Base-by-base conservation (phyloP, 2,329 filamentous ascomycete genomes). In the Chaetomiaceae sp. region DNA sequence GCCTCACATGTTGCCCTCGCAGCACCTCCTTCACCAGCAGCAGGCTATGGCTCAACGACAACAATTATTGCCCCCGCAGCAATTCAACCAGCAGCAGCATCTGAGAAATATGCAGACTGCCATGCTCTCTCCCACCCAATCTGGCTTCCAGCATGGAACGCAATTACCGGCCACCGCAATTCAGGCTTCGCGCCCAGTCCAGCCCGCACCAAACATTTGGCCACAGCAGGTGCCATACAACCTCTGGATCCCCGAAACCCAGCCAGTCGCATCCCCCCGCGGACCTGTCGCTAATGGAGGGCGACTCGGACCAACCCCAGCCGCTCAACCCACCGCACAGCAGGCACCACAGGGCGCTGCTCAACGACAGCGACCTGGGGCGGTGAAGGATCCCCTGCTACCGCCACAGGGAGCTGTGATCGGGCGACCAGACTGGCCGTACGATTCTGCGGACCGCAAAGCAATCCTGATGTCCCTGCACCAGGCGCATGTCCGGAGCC, bases 401-500 rank as follows among this genome's bases (percentile, higher is more conserved):
- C 68, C 68, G 3, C 59, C 58, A 3, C 40, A 14, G n/a, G 58
- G 61, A 5, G 19, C 46, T 1, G 4, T 50, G 6, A 65, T 70
- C 11, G 48, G 57, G 6, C 59, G 62, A 27, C 56, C 54, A 14
- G 73, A 80, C 6, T 69, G 71, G 58, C 73, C 79, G 0, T 63
- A 68, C 33, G 71, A 67, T 36, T 68, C 71, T 0, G 68, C 72
- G 33, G 74, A 78, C 6, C 65, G 61, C 42, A 70, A 66, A 44
- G 72, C 78, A 2, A 44, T 78, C 12, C 59, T 69, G 37, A 69
- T 68, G 54, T 68, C 75, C 5, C 67, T 81, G 14, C 77, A 81
- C 47, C 71, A 80, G 53, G 68, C 70, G n/a, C 63, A 70, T 29
- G 60, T 74, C 14, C 71, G 76, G 19, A 82, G 79, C 56, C 80